These are phyloP conservation scores for Dacryopinax primogenitus DNA, from an alignment of 768 basidiomycete genomes.

Conservation along the genomic window DNA sequence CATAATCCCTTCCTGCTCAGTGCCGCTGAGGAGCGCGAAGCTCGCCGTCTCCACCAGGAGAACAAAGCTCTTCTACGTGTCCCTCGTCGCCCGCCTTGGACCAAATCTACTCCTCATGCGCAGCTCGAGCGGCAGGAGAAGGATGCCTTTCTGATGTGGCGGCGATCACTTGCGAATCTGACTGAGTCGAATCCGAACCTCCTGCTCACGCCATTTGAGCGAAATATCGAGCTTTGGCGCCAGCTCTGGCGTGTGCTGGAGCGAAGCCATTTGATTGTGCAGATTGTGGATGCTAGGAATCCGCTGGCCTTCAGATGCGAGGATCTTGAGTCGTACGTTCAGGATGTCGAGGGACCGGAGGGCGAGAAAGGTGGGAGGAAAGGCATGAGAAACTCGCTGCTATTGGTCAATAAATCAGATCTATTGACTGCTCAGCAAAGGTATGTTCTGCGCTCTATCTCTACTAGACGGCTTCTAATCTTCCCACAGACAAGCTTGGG, in stretches of 20 bases:
- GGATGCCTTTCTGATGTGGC: constrained; percentile 83
- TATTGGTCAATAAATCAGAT: constrained; percentile 95
- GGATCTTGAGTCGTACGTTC: constrained; percentile 75
- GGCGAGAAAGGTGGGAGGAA: constrained; percentile 66
- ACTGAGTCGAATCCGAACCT: constrained; percentile 63
- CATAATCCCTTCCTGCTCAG: constrained; percentile 81
- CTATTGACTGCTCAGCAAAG: constrained; percentile 75
- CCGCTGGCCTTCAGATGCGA: constrained; percentile 85
- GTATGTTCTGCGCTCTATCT: constrained; percentile 31
- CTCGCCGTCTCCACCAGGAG: constrained; percentile 58
- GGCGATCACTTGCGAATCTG: constrained; percentile 58
- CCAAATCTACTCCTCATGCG: constrained; percentile 54
- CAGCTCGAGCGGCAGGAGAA: constrained; percentile 84
- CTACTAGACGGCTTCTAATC: not conserved
- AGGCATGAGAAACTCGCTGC: constrained; percentile 54
- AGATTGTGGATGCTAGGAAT: constrained; percentile 94
- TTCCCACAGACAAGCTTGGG: constrained; percentile 59
- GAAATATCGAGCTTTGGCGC: constrained; percentile 96
- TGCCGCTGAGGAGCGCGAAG: constrained; percentile 65
- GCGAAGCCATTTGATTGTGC: constrained; percentile 83
- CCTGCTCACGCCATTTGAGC: constrained; percentile 90
- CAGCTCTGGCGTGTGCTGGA: constrained; percentile 97
- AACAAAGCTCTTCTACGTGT: constrained; percentile 68
- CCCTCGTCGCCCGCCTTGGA: constrained; percentile 76
- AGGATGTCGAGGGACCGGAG: constrained; percentile 70